Conservation (phyloP, 441 rosid species). For the Metrosideros polymorpha region DNA sequence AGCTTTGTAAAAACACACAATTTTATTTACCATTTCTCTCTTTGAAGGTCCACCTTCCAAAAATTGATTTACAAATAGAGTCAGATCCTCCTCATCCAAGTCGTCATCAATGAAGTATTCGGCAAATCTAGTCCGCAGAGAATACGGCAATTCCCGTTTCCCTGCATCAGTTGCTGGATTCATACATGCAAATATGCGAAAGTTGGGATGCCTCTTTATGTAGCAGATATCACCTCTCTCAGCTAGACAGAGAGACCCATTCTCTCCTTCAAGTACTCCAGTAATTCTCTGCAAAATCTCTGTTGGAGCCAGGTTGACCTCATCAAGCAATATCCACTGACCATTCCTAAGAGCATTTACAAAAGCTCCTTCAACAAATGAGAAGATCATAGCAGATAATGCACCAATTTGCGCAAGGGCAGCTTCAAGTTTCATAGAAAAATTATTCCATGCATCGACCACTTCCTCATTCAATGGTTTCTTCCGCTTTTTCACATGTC, state of each 20-base stretch:
- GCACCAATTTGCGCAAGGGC: conserved; percentile 40
- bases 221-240: conserved; percentile 88
- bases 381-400: conserved; percentile 82
- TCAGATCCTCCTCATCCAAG: conserved; percentile 67
- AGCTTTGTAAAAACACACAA: conserved; percentile 64
- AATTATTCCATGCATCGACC: conserved; percentile 42
- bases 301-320: conserved; percentile 94
- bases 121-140: conserved; percentile 81
- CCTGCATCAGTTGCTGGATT: conserved; percentile 99
- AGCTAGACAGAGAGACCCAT: conserved; percentile 89
- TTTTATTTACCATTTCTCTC: conserved; percentile 40
- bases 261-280: conserved; percentile 95
- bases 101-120: conserved; percentile 90
- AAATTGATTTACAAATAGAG: conserved; percentile 59
- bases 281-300: conserved; percentile 89
- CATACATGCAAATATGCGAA: conserved; percentile 96
- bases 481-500: conserved; percentile 65
- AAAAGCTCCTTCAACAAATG: conserved; percentile 96
- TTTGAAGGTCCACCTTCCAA: conserved; percentile 53
- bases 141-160: conserved; percentile 80
- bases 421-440: conserved; percentile 48
- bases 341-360: conserved; percentile 87
- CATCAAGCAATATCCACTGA: conserved; percentile 97
- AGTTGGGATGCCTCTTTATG: conserved; percentile 66
- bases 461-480: conserved; percentile 37